A percentile compares a stretch with the other conserved stretches of the same genome.
Conservation (phyloP, 2,329 filamentous ascomycete species). For the Fusarium sp. region DNA sequence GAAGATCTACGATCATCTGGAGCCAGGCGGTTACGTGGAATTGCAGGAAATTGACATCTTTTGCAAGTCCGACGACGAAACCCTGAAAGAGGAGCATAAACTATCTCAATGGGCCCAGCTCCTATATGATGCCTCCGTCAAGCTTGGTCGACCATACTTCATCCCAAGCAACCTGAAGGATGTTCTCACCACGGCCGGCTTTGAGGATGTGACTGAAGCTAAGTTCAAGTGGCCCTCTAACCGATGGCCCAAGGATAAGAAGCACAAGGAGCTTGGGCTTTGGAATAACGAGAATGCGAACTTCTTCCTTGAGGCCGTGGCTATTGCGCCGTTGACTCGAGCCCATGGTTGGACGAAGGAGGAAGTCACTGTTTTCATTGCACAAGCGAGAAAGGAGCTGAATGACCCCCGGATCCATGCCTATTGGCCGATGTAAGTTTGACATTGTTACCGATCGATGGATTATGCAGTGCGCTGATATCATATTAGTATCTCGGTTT, state of each 20-base stretch:
- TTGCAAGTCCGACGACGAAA: conserved; percentile 7
- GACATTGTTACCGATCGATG: accelerated
- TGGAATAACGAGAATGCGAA: conserved; percentile 31
- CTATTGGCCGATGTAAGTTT: conserved; percentile 37
- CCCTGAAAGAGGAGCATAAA: background rate
- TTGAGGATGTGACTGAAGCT: conserved; percentile 3
- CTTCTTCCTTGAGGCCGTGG: conserved; percentile 6
- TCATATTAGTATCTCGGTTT: conserved; percentile 7
- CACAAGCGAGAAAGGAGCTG: conserved; percentile 23
- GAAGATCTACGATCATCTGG: conserved; percentile 13
- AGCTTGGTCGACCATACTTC: conserved; percentile 19
- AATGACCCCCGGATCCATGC: conserved; percentile 26
- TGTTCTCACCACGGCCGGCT: conserved; percentile 10
- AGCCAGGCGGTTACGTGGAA: conserved; percentile 25
- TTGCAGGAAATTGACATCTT: conserved; percentile 21
- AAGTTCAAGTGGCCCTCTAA: conserved; percentile 35
- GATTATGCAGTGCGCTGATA: background rate
- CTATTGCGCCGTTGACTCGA: conserved; percentile 24
- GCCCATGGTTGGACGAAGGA: conserved; percentile 27
- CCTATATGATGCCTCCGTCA: conserved; percentile 19
- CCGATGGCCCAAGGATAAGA: conserved; percentile 28
- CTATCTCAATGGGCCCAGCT: conserved; percentile 9
- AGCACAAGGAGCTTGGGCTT: conserved; percentile 25
- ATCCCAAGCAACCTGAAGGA: conserved; percentile 2
- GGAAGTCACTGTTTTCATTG: conserved; percentile 26